Evolutionary conservation across 2,329 filamentous ascomycete species (phyloP).

Genomic region (Echinosphaeria canescens): DNA sequence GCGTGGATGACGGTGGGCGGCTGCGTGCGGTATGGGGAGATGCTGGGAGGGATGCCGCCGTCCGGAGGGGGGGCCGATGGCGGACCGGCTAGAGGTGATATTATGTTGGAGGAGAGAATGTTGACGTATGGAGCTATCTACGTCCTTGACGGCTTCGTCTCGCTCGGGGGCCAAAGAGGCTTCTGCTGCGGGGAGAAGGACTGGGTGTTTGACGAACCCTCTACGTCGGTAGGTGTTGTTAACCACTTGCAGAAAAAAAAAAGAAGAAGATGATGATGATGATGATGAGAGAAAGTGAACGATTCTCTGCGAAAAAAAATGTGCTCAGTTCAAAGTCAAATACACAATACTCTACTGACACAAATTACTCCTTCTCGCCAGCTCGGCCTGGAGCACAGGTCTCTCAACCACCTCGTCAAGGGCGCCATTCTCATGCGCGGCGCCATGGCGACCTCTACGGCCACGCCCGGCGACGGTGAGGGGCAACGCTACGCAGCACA

Average conservation of each 20-base stretch:
- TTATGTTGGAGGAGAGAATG: constrained; percentile 18
- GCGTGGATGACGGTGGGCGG: constrained; percentile 23
- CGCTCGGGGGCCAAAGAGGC: constrained; percentile 8
- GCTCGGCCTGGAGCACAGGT: constrained; percentile 19
- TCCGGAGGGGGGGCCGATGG: constrained; percentile 13
- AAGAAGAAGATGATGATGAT: no score
- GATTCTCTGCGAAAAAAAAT: no score
- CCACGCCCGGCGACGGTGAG: constrained; percentile 1
- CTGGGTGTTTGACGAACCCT: constrained; percentile 14
- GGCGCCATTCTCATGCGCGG: constrained; percentile 12
- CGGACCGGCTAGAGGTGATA: constrained; percentile 13
- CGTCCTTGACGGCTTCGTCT: constrained; percentile 17
- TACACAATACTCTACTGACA: neutral
- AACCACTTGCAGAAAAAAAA: no score
- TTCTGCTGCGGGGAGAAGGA: constrained; percentile 6
- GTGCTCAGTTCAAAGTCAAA: neutral
- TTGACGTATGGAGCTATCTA: constrained; percentile 25
- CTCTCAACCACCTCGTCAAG: constrained; percentile 27
- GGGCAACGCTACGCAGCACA: constrained; percentile 5
- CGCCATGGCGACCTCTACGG: constrained; percentile 7
- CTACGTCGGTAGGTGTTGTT: constrained; percentile 13
- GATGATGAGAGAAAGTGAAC: no score
- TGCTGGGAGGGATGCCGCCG: constrained; percentile 18
- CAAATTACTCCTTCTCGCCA: neutral
- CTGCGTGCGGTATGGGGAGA: constrained; percentile 19